Base-by-base conservation (phyloP, 495 filamentous ascomycete genomes). In the Massariosphaeria phaeospora region DNA sequence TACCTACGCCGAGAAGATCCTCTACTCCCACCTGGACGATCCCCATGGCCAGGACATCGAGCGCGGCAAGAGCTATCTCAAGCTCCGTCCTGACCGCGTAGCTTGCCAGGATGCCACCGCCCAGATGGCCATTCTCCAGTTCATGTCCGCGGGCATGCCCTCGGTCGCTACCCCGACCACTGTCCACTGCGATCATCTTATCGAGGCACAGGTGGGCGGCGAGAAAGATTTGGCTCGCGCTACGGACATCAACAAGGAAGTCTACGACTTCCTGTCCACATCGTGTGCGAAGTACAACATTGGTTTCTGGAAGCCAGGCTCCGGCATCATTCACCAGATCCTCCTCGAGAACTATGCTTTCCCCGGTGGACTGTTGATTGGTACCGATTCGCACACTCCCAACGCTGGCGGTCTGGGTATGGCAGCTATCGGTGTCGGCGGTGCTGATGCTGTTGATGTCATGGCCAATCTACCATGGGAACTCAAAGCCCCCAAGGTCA, bases 321-420 rank as follows among this genome's bases (percentile, higher is more conserved):
- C 93, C 66, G 93, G 93, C 80, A 98, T 98, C 76, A 98, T 98
- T 68, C 93, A 98, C 75, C 93, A 98, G 79, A 97, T 97, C 67
- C 73, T 98, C 60, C 80, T 98, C 34, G 93, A 98, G 79, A 97
- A 97, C 80, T 97, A 97, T 70, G 91, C 89, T 71, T 93, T 97
- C 84, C 93, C 93, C 62, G 93, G 93, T 80, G 91, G 85, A 80
- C 81, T 98, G 55, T 81, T 98, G 74, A 97, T 98, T 73, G 93
- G 93, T 72, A 98, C 93, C 67, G 93, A 98, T 72, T 96, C 91
- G 38, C 93, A 98, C 76, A 98, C 93, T 40, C 94, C 94, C 57
- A 98, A 98, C 72, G 93, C 85, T 67, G 93, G 94, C 79, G 93
- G 93, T 81, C 84, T 97, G 60, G 91, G 87, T 64, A 95, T 91